Base-by-base conservation (phyloP, 129 eudicot genomes). In the Lactuca sativa region DNA sequence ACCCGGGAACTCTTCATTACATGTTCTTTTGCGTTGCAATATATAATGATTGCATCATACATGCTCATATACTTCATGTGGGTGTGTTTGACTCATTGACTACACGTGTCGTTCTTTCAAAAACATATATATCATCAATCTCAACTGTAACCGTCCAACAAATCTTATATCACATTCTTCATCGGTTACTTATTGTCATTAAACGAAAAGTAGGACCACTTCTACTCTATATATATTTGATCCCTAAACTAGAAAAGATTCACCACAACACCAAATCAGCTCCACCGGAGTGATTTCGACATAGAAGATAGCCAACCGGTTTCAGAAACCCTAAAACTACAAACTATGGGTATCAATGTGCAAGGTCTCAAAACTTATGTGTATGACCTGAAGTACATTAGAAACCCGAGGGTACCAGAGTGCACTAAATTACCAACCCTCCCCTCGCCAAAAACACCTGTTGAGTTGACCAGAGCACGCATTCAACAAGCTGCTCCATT, bases 291-390 rank as follows among this genome's bases (percentile, higher is more conserved):
- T 12, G 15, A 47, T 47, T 47, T 10, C 15, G 15, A 47, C 15
- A 11, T 47, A 47, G 0, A 4, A 47, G 52, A 47, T 47, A 4
- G 12, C 52, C 52, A 11, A 47, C n/a, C 52, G 7, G 5, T 47
- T 47, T 47, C 12, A 11, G 52, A 47, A 47, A 47, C 52, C 52
- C 52, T 47, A 47, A 47, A 47, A 47, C 52, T 11, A 47, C 52
- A 9, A 2, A 47, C 52, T 47, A 47, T 47, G 52, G 52, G 52
- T 14, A 54, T 52, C 17, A 51, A 67, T 17, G 7, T 67, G 33
- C 60, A 53, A 67, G 44, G 62, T 54, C 72, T 67, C 51, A 38
- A 40, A 40, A 70, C 66, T 56, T 41, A 30, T 52, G 43, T 70
- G 56, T 40, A 40, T 8, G 7, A 70, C n/a, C 10, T 40, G 14